These are phyloP conservation scores for Pythium aristosporum DNA, from an alignment of 352 stramenopile genomes.

Conservation along the genomic window DNA sequence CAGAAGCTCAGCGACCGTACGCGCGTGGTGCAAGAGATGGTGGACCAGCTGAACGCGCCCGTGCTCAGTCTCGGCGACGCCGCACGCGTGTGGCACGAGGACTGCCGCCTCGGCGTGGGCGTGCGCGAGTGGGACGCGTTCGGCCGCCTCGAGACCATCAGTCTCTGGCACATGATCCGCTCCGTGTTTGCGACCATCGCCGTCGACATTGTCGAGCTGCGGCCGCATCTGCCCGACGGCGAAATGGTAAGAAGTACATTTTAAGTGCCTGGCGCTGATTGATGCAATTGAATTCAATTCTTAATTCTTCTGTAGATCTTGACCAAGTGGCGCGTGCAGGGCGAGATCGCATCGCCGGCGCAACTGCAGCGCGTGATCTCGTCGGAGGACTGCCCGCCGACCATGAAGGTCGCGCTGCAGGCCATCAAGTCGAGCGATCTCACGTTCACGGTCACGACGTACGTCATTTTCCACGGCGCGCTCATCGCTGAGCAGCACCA, in stretches of 20 bases:
- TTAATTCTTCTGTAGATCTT: constrained; percentile 39
- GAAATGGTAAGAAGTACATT: constrained; percentile 47
- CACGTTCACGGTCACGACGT: constrained; percentile 83
- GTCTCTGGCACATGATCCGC: constrained; percentile 80
- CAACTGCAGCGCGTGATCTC: constrained; percentile 61
- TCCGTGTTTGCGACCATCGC: constrained; percentile 75
- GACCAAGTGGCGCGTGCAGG: constrained; percentile 82
- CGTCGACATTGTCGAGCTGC: constrained; percentile 79
- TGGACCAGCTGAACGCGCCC: constrained; percentile 68
- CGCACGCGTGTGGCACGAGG: constrained; percentile 67
- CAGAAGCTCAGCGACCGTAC: constrained; percentile 61
- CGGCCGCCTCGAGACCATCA: constrained; percentile 67
- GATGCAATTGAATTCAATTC: background rate
- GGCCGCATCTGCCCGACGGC: constrained; percentile 66
- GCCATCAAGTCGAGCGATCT: constrained; percentile 82
- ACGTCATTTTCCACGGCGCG: constrained; percentile 76
- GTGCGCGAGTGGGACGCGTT: constrained; percentile 82
- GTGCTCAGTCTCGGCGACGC: constrained; percentile 68
- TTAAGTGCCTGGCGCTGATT: background rate
- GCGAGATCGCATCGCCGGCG: constrained; percentile 63
- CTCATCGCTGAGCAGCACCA: constrained; percentile 77
- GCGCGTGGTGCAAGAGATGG: constrained; percentile 81
- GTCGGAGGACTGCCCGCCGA: constrained; percentile 67
- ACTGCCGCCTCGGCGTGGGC: constrained; percentile 72
- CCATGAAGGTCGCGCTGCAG: constrained; percentile 63